These are phyloP conservation scores for Effrenium voratum DNA, from an alignment of 73 alveolate genomes.

Conservation along the genomic window DNA sequence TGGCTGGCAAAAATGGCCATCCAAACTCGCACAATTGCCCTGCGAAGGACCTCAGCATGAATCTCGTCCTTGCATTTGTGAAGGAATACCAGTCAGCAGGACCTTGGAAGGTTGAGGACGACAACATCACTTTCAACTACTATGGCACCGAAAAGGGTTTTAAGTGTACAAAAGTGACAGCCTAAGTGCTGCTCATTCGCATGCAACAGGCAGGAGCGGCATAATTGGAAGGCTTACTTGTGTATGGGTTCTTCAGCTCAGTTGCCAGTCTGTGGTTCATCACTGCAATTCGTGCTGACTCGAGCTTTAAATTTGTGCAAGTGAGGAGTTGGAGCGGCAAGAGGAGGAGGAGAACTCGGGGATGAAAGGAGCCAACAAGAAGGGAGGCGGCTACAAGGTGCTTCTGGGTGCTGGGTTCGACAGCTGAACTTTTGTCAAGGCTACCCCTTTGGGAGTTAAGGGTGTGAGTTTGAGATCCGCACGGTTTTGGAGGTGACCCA, in stretches of 20 bases:
- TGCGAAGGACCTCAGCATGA: slow-evolving; percentile 13
- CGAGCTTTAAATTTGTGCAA: not conserved
- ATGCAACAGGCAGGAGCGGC: too few relatives aligned
- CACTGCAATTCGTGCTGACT: not conserved
- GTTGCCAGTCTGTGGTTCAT: not conserved
- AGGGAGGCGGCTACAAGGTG: slow-evolving; percentile 55
- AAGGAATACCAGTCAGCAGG: slow-evolving; percentile 35
- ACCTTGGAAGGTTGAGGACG: slow-evolving; percentile 30
- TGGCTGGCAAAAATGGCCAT: slow-evolving; percentile 20
- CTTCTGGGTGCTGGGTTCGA: too few relatives aligned
- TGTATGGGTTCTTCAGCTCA: too few relatives aligned
- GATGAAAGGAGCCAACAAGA: slow-evolving; percentile 70
- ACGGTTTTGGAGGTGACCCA: slow-evolving; percentile 27
- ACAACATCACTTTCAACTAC: slow-evolving; percentile 11
- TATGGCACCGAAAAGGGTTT: slow-evolving; percentile 8
- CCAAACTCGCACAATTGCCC: slow-evolving; percentile 6
- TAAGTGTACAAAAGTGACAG: not conserved
- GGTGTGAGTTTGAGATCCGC: too few relatives aligned
- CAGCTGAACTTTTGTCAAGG: too few relatives aligned
- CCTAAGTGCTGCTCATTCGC: too few relatives aligned
- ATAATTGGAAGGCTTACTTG: too few relatives aligned
- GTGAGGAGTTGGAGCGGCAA: slow-evolving; percentile 47
- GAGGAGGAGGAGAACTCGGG: slow-evolving; percentile 53
- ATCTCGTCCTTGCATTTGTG: not conserved
- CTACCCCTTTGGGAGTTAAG: too few relatives aligned